Base-by-base conservation (phyloP, 2,329 filamentous ascomycete species). In the Daldinia eschscholtzii region DNA sequence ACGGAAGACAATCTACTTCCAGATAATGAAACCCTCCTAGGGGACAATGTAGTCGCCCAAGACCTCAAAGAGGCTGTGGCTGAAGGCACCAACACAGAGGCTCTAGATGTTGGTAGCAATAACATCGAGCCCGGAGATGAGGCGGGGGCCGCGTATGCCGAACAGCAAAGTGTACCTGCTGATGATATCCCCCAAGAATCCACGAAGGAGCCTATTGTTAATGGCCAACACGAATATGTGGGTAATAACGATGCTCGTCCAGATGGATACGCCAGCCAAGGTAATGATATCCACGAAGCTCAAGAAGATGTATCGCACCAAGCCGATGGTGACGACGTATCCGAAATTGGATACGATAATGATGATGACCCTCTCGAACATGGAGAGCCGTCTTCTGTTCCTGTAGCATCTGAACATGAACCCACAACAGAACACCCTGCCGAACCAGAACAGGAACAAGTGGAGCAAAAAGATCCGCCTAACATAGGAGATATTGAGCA, bases 401-500 rank as follows among this genome's bases (percentile, higher is more conserved):
- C 58, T n/a, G 42, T 55, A 20, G 39, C 58, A 60, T 64, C 58
- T 12, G 41, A 52, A 23, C 62, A 68, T 15, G 53, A 18, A 58
- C 44, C 58, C 10, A 59, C 53, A 39, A 57, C 28, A 39, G 65
- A 66, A 26, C 59, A 61, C 55, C 33, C 15, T 23, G 18, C 23
- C 15, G 65, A 52, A 39, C 52, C 69, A 28, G 68, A 67, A 42
- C 26, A 59, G 42, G 64, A 66, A 35, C 63, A 61, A 33, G 50
- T 46, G 35, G 57, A 65, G 7, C 63, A 66, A 35, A 20, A 53
- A 15, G 23, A 59, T 42, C 39, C 35, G 18, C 7, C 65, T 57
- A 46, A 63, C 41, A 37, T 28, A 2, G 61, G 66, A 39, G 41
- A 37, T 48, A 60, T 63, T 6, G 69, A 73, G 63, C 67, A 74